Evolutionary conservation across 225 moss, liverwort and hornwort genomes (phyloP), one percentile per base, ranked within the genome.

Genomic region (Lunularia cruciata): DNA sequence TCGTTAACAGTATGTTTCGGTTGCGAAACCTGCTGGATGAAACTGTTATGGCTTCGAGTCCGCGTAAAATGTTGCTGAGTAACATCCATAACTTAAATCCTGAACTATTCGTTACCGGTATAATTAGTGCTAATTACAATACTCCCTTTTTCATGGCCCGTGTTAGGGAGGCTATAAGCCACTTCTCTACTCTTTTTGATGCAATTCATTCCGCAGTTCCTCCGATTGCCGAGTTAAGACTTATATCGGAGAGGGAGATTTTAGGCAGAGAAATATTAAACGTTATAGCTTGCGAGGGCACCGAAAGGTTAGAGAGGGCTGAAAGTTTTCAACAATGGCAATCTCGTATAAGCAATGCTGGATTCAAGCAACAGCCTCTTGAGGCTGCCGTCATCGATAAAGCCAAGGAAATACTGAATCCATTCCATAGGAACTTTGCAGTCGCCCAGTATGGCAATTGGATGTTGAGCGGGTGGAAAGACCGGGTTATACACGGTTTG

Each of bases 291-390:
- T 95, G 95, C 67, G 95, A 95, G 71, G 95, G 95, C 37, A 57
- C 84, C 16, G 89, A 92, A 73, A 83, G 95, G 67, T 81, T 92
- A 80, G 92, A 95, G 73, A 86, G 95, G 31, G 86, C 92, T 0
- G 92, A 92, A 63, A 82, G 85, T 0, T 90, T 89, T 23, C 80
- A 83, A 55, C 95, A 92, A 68, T 95, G 95, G 95, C 95, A 95
- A 59, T 85, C 92, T 31, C 82, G 90, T 39, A 76, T 87, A 2
- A 69, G 83, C 3, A 89, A 90, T 71, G 95, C 92, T 33, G 95
- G 95, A 8, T 92, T 95, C 72, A 81, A 88, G 54, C 88, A 86
- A 55, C 79, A 68, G 39, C 77, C 59, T 32, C 26, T 88, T 42
- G 65, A 83, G 35, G 80, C 77, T 3, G 53, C 69, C 2, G 53